Evolutionary conservation across 78 protist genomes (phyloP).

Genomic region (Emiliania huxleyi): DNA sequence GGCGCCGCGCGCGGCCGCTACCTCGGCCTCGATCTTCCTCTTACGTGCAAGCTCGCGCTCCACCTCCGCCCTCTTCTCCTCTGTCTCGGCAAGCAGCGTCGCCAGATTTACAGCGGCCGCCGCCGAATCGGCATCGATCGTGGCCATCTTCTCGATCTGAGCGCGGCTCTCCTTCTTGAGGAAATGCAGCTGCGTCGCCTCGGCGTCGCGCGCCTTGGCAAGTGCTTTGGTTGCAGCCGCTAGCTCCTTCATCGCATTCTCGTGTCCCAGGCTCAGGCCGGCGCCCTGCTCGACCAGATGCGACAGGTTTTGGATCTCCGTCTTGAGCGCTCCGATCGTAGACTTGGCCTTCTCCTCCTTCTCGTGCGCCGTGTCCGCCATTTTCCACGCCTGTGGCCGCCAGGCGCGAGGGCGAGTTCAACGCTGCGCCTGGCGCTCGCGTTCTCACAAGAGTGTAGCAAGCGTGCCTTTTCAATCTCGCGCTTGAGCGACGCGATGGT

Average conservation of each 20-base stretch:
- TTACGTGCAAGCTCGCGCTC: neutral
- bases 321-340: conserved; percentile 75
- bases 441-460: neutral
- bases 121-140: conserved; percentile 37
- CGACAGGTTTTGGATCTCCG: conserved; percentile 70
- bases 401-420: neutral
- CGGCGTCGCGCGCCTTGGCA: conserved; percentile 49
- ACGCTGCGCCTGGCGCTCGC: no score
- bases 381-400: conserved; percentile 64
- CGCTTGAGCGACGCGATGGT: conserved; percentile 75
- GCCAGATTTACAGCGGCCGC: neutral
- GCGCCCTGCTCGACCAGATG: conserved; percentile 81
- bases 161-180: conserved; percentile 49
- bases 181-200: neutral
- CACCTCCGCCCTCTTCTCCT: neutral
- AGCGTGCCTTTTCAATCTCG: conserved; percentile 75
- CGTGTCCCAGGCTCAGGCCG: conserved; percentile 75
- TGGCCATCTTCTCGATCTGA: conserved; percentile 35
- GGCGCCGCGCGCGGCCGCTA: neutral
- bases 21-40: neutral
- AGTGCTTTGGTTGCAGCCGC: conserved; percentile 71
- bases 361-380: conserved; percentile 82
- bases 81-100: no score
- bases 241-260: conserved; percentile 79
- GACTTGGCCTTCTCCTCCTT: conserved; percentile 81